phyloP scores from a whole-genome alignment of 2,329 filamentous ascomycete genomes.

The Fusarium nisikadoi region DNA sequence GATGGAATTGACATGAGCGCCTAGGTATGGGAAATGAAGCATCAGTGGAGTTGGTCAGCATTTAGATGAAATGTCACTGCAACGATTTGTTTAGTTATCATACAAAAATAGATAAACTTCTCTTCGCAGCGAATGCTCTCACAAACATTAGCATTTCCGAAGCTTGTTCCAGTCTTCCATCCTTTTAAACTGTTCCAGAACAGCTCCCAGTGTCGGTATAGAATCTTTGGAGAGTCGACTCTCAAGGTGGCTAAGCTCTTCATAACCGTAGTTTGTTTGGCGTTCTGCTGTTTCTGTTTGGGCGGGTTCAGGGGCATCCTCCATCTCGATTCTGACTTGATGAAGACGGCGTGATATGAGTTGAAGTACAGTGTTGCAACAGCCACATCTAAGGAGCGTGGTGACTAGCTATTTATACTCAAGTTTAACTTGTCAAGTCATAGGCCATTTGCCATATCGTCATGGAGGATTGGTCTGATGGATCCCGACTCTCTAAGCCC shows the following conservation, averaged over 20 bases:
- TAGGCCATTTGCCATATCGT: fast-evolving
- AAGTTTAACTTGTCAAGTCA: not conserved
- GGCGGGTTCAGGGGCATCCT: not conserved
- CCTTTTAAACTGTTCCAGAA: not conserved
- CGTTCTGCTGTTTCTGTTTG: not conserved
- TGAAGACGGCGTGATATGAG: not conserved
- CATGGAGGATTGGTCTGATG: not conserved
- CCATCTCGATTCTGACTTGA: not conserved
- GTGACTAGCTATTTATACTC: not conserved
- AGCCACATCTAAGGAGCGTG: not conserved
- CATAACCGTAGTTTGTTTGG: not conserved
- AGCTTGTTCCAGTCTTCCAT: too few species aligned
- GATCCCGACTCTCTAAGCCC: not conserved
- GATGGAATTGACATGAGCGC: not conserved
- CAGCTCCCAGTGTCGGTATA: not conserved
- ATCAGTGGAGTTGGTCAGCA: slow-evolving; percentile 14
- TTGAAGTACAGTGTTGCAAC: not conserved
- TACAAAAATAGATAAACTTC: not conserved
- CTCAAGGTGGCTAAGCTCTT: not conserved
- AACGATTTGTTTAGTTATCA: not conserved
- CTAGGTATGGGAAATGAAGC: slow-evolving; percentile 14
- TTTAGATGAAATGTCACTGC: not conserved
- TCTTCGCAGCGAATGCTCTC: not conserved
- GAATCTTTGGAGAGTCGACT: not conserved
- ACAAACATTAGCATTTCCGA: not conserved